These are phyloP conservation scores for Gyromitra esculenta DNA, from an alignment of 2,329 filamentous ascomycete genomes.

Conservation along the genomic window DNA sequence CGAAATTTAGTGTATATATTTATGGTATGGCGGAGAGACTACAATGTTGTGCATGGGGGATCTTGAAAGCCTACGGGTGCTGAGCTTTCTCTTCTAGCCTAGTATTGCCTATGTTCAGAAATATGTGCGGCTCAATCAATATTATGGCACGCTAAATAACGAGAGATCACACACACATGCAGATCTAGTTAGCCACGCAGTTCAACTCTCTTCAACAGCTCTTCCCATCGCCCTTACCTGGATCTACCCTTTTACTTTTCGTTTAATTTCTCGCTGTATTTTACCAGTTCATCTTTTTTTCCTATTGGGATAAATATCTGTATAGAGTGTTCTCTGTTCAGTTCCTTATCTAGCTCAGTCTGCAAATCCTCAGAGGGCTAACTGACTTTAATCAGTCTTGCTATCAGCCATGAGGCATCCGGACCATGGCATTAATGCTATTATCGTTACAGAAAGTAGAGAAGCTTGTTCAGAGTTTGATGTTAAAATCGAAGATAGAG, in stretches of 20 bases:
- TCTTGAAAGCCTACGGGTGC: too few species aligned
- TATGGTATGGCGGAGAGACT: too few species aligned
- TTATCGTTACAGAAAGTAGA: constrained; percentile 15
- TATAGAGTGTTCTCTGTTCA: background rate
- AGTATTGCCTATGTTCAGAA: background rate
- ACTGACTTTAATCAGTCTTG: background rate
- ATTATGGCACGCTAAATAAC: background rate
- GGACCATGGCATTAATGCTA: constrained; percentile 8
- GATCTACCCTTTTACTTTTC: background rate
- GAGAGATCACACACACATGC: background rate
- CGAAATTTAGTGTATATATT: too few species aligned
- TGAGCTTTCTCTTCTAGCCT: background rate
- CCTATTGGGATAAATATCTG: background rate
- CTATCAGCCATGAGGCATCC: constrained; percentile 18
- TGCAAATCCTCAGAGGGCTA: background rate
- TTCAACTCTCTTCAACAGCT: too few species aligned
- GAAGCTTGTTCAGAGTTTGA: constrained; percentile 25
- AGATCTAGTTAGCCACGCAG: too few species aligned
- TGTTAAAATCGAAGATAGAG: constrained; percentile 13
- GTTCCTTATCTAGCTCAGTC: background rate
- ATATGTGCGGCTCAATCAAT: background rate
- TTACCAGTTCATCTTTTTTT: background rate
- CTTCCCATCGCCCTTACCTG: background rate
- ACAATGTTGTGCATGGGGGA: too few species aligned
- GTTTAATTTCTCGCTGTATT: background rate